These are phyloP conservation scores for Colletotrichum godetiae DNA, from an alignment of 2,329 filamentous ascomycete species.

Conservation along the genomic window DNA sequence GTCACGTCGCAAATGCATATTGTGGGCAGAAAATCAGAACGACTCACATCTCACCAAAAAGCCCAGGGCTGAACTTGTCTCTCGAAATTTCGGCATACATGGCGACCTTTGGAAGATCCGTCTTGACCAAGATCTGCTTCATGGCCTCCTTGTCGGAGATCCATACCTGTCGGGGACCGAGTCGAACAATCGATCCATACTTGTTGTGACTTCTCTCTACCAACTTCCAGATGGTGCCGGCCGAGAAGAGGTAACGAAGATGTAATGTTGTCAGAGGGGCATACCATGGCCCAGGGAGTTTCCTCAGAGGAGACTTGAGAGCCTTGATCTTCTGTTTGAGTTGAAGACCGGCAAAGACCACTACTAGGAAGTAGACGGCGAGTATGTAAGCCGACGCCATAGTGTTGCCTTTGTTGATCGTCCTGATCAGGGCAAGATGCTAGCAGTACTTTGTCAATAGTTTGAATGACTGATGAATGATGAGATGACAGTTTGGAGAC, in stretches of 20 bases:
- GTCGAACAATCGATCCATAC: slow-evolving; percentile 38
- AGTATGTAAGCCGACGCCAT: slow-evolving; percentile 23
- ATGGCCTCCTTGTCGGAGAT: slow-evolving; percentile 38
- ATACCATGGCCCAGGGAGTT: slow-evolving; percentile 37
- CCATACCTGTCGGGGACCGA: slow-evolving; percentile 39
- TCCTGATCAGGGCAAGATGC: neutral
- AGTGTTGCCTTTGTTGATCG: neutral
- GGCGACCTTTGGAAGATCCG: slow-evolving; percentile 39
- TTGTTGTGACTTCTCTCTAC: slow-evolving; percentile 35
- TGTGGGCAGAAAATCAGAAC: neutral
- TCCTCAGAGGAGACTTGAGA: slow-evolving; percentile 29
- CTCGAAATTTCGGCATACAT: slow-evolving; percentile 40
- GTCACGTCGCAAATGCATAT: neutral
- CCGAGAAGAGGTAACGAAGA: slow-evolving; percentile 38
- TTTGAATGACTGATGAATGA: neutral
- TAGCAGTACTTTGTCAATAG: neutral
- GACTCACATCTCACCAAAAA: slow-evolving; percentile 39
- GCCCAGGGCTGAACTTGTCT: slow-evolving; percentile 35
- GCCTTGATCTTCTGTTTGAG: slow-evolving; percentile 16
- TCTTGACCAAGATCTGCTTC: slow-evolving; percentile 38
- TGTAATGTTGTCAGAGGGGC: slow-evolving; percentile 37
- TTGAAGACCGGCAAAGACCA: slow-evolving; percentile 10
- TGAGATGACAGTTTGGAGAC: neutral
- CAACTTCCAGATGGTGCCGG: slow-evolving; percentile 39
- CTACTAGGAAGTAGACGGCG: slow-evolving; percentile 1